These are phyloP conservation scores for Halocafeteria seosinensis DNA, from an alignment of 108 stramenopile species.

Conservation along the genomic window DNA sequence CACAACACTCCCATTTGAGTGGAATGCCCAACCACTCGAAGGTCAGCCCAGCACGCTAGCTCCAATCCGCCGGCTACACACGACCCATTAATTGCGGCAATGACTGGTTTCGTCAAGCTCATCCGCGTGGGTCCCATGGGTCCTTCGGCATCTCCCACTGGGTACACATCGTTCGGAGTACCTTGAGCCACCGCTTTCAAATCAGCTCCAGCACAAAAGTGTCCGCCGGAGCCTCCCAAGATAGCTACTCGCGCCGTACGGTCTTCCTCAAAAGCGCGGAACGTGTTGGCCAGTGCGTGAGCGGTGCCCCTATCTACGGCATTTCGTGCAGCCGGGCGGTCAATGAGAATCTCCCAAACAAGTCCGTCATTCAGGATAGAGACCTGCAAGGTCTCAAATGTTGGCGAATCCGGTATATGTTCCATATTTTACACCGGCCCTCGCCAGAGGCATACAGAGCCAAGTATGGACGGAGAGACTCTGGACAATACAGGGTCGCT, in stretches of 20 bases:
- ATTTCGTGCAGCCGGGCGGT: conserved; percentile 1
- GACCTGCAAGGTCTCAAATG: too few relatives aligned
- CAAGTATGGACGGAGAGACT: too few relatives aligned
- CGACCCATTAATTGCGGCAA: conserved; percentile 11
- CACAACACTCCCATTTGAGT: conserved; percentile 16
- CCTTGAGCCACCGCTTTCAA: conserved; percentile 2
- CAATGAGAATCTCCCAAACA: neutral
- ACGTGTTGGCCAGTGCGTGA: neutral
- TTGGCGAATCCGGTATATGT: too few relatives aligned
- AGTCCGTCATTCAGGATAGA: conserved; percentile 1
- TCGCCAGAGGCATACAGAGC: too few relatives aligned
- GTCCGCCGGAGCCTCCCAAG: conserved; percentile 2
- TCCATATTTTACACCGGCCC: too few relatives aligned
- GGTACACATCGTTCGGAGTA: neutral
- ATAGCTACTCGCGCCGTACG: neutral
- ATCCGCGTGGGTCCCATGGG: conserved; percentile 19
- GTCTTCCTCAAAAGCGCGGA: conserved; percentile 3
- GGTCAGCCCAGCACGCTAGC: conserved; percentile 13
- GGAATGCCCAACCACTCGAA: conserved; percentile 9
- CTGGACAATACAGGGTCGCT: too few relatives aligned
- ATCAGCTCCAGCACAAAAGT: conserved; percentile 17
- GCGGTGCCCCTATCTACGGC: conserved; percentile 8
- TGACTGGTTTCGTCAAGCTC: conserved; percentile 13
- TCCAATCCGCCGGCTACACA: conserved; percentile 20
- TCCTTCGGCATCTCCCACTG: neutral